These are phyloP conservation scores for Microsporum audouinii DNA, from an alignment of 2,329 filamentous ascomycete genomes.

Conservation along the genomic window DNA sequence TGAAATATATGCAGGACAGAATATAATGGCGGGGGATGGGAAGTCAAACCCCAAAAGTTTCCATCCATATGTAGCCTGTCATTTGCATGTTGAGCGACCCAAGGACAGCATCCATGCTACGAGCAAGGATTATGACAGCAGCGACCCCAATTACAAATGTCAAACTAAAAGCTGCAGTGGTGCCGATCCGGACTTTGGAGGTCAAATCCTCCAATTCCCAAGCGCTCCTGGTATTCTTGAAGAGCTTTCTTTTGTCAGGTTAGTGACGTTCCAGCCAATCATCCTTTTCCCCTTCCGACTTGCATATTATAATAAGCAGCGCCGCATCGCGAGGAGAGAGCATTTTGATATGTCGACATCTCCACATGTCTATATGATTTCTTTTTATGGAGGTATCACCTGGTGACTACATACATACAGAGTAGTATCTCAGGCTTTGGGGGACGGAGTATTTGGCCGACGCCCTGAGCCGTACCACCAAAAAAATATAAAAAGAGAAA, in stretches of 20 bases:
- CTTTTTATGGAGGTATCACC: background rate
- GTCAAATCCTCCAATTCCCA: slow-evolving; percentile 48
- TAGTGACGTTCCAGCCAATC: slow-evolving; percentile 27
- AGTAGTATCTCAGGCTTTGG: background rate
- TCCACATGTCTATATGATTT: background rate
- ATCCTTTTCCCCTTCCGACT: slow-evolving; percentile 8
- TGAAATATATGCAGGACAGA: slow-evolving; percentile 64
- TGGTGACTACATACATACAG: background rate
- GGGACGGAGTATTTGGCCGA: background rate
- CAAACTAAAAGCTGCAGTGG: slow-evolving; percentile 47
- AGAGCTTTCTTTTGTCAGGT: slow-evolving; percentile 63
- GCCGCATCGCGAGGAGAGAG: background rate
- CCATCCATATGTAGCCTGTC: slow-evolving; percentile 64
- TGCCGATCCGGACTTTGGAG: slow-evolving; percentile 54
- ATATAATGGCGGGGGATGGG: slow-evolving; percentile 54
- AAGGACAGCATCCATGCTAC: slow-evolving; percentile 36
- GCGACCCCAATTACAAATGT: slow-evolving; percentile 47
- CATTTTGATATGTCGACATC: background rate
- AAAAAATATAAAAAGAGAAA: background rate
- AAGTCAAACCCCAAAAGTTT: slow-evolving; percentile 48
- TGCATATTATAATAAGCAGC: background rate
- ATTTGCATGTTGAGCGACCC: slow-evolving; percentile 67
- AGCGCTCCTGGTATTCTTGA: slow-evolving; percentile 49
- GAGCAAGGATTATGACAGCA: slow-evolving; percentile 43
- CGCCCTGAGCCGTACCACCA: background rate